Percentiles rank a stretch among this genome's conserved stretches.
Conservation (phyloP, 371 early-diverging fungal species). For the Chytridium lagenaria region DNA sequence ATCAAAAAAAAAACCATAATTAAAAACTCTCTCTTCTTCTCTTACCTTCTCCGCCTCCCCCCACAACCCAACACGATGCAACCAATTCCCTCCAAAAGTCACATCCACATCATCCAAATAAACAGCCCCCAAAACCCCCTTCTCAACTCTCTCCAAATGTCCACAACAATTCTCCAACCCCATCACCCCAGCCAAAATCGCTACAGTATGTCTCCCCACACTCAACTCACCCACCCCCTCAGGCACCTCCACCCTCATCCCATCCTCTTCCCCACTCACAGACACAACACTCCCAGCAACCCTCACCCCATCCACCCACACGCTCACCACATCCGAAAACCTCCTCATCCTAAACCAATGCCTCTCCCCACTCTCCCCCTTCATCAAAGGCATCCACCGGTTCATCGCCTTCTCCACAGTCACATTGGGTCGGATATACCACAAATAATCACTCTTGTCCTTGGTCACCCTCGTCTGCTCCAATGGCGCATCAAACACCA, state of each 20-base stretch:
- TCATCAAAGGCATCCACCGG: conserved; percentile 32
- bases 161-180: conserved; percentile 51
- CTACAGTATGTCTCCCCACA: conserved; percentile 26
- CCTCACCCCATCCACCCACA: conserved; percentile 40
- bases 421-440: conserved; percentile 47
- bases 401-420: background rate
- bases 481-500: conserved; percentile 18
- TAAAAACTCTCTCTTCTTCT: conserved; percentile 16
- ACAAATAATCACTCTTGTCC: conserved; percentile 61
- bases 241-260: background rate
- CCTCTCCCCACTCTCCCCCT: conserved; percentile 22
- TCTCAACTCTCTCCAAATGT: conserved; percentile 45
- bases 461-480: conserved; percentile 55
- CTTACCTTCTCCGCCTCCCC: conserved; percentile 37
- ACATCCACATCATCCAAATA: conserved; percentile 47
- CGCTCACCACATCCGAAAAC: conserved; percentile 44
- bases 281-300: conserved; percentile 7
- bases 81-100: conserved; percentile 48
- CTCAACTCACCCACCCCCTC: background rate
- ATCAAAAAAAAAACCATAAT: background rate
- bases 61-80: conserved; percentile 42
- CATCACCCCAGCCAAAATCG: conserved; percentile 46
- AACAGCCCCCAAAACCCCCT: conserved; percentile 52
- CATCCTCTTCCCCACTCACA: conserved; percentile 18
- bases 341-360: background rate